Conservation (phyloP, 2,329 filamentous ascomycete genomes). For the Mycocentrospora acerina region DNA sequence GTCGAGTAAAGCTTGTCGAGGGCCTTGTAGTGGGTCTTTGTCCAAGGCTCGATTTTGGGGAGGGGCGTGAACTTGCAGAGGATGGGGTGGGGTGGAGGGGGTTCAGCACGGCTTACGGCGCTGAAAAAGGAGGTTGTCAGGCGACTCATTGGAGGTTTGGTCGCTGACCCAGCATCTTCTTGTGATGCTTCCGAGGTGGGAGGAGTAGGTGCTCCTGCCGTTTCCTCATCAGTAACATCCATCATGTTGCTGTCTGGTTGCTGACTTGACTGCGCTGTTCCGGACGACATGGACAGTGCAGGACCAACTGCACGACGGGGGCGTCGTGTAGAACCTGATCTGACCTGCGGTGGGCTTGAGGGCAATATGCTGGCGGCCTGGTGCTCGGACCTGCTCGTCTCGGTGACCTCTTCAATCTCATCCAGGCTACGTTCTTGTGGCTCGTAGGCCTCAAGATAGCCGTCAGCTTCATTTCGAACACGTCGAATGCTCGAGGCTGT, state of each 20-base stretch:
- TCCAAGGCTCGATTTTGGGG: slow-evolving; percentile 42
- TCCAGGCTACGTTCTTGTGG: slow-evolving; percentile 33
- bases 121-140: slow-evolving; percentile 19
- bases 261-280: slow-evolving; percentile 2
- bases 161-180: slow-evolving; percentile 6
- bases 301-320: too few relatives aligned
- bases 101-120: slow-evolving; percentile 4
- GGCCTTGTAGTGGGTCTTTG: slow-evolving; percentile 43
- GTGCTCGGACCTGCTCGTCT: slow-evolving; percentile 27
- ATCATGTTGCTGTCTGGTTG: not conserved
- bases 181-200: not conserved
- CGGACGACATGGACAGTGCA: slow-evolving; percentile 9
- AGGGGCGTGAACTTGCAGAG: slow-evolving; percentile 27
- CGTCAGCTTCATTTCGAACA: slow-evolving; percentile 36
- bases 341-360: slow-evolving; percentile 26
- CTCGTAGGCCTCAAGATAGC: slow-evolving; percentile 36
- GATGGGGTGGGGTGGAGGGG: slow-evolving; percentile 28
- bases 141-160: slow-evolving; percentile 21
- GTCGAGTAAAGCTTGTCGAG: slow-evolving; percentile 39
- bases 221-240: not conserved
- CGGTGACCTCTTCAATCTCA: slow-evolving; percentile 39
- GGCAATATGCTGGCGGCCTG: slow-evolving; percentile 16
- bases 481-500: slow-evolving; percentile 31
- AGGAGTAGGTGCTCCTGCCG: slow-evolving; percentile 1
- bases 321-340: slow-evolving; percentile 5